Evolutionary conservation across 2,329 filamentous ascomycete genomes (phyloP), one percentile per base, ranked within the genome.

Genomic region (Penicillium italicum): DNA sequence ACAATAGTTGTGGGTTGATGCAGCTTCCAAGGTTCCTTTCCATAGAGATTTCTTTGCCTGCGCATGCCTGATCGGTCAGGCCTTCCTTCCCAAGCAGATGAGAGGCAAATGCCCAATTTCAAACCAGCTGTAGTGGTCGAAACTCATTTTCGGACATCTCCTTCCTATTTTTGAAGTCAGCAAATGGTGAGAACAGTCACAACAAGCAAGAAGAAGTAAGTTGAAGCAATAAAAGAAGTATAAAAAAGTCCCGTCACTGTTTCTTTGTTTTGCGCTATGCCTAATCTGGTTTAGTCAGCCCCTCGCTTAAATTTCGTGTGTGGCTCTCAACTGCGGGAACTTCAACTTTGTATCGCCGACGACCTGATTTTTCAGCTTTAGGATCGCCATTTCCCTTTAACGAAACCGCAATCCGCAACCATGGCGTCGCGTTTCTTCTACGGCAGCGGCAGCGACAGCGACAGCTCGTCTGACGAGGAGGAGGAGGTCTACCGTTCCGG

Each of bases 351-450:
- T 65, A 61, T 69, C 63, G 58, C 65, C 62, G 56, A 62, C 41
- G 55, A 61, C 53, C 58, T 60, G 51, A 58, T 46, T 53, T 50
- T 61, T 59, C 59, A 62, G 62, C 59, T 55, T 53, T 41, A 57
- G 64, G 61, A 57, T 58, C 58, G 51, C 53, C 54, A 56, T 51
- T 50, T 60, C 47, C 46, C 47, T 33, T 60, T 41, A 49, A 45
- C 55, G 55, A 56, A 58, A 58, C 55, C 55, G 47, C 20, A 52
- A 63, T 54, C 65, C 65, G 66, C 75, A 79, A 89, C 10, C 40
- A 55, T 73, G 61, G 94, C 93, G 89, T 97, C 94, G 84, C 89
- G 91, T 81, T 99, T 97, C 80, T 97, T 97, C 84, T 89, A 91
- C 77, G 89, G 89, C 76, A 89, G 88, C 80, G 92, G 96, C 79